These are phyloP conservation scores for Fusarium albosuccineum DNA, from an alignment of 2,329 filamentous ascomycete genomes.

Conservation along the genomic window DNA sequence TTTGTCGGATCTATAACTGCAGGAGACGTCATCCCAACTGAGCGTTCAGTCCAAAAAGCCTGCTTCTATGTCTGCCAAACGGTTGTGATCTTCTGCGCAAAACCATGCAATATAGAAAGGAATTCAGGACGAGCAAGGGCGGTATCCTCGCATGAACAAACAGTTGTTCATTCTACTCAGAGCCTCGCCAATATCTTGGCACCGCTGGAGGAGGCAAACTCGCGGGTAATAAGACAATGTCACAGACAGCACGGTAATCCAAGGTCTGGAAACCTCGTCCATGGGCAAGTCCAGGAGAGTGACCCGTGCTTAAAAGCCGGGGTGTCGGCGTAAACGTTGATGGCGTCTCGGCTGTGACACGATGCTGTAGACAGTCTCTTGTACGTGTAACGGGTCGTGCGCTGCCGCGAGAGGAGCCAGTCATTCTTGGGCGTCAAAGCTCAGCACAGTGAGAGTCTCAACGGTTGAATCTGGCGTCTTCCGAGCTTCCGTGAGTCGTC, in stretches of 20 bases:
- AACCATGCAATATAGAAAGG: conserved; percentile 13
- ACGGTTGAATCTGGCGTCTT: not conserved
- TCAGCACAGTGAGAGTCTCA: conserved; percentile 7
- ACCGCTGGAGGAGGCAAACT: conserved; percentile 29
- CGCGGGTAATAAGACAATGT: conserved; percentile 36
- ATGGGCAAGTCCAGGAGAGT: conserved; percentile 4
- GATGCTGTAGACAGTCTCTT: conserved; percentile 22
- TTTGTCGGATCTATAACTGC: conserved; percentile 2
- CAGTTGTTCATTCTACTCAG: conserved; percentile 20
- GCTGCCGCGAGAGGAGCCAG: conserved; percentile 6
- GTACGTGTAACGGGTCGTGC: conserved; percentile 35
- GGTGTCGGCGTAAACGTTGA: conserved; percentile 14
- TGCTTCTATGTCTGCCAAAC: conserved; percentile 28
- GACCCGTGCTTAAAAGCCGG: conserved; percentile 8
- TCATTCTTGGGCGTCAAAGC: not conserved
- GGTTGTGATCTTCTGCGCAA: conserved; percentile 20
- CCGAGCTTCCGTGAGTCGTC: conserved; percentile 7
- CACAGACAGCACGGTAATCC: conserved; percentile 24
- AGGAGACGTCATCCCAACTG: conserved; percentile 18
- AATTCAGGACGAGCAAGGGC: conserved; percentile 8
- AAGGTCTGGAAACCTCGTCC: conserved; percentile 6
- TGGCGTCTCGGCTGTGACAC: conserved; percentile 33
- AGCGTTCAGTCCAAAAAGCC: conserved; percentile 2
- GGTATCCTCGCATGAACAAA: conserved; percentile 27
- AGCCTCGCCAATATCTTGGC: conserved; percentile 2